These are phyloP conservation scores for Chrysoporthe cubensis DNA, from an alignment of 2,329 filamentous ascomycete genomes.

Conservation along the genomic window DNA sequence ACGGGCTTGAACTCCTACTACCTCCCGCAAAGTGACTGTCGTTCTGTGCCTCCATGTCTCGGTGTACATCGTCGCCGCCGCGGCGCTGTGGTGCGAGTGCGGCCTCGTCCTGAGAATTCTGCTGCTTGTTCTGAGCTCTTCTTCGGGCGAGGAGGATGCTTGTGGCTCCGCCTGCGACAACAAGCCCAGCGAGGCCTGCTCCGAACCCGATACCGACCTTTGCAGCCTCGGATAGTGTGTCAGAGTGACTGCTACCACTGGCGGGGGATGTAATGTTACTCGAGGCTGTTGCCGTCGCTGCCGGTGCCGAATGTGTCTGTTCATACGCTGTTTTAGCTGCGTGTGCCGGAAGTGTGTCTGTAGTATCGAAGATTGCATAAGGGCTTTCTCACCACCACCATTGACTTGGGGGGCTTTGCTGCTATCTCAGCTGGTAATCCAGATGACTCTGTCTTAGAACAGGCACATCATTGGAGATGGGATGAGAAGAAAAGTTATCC, in stretches of 20 bases:
- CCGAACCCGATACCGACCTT: not conserved
- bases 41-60: not conserved
- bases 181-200: conserved; percentile 2
- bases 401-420: not conserved
- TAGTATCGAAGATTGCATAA: not conserved
- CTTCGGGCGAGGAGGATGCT: not conserved
- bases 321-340: not conserved
- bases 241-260: not conserved
- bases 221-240: not conserved
- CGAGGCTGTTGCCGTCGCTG: not conserved
- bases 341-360: not conserved
- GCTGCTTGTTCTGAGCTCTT: not conserved
- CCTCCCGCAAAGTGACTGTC: not conserved
- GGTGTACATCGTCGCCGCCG: not conserved
- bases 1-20: not conserved
- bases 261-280: no score
- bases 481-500: not conserved
- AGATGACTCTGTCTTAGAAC: not conserved
- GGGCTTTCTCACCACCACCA: not conserved
- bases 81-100: not conserved
- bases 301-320: not conserved
- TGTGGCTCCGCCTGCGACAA: not conserved
- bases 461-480: not conserved
- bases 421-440: not conserved
- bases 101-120: not conserved